phyloP scores from a whole-genome alignment of 345 rosid species.

The Anastatica hierochuntica region DNA sequence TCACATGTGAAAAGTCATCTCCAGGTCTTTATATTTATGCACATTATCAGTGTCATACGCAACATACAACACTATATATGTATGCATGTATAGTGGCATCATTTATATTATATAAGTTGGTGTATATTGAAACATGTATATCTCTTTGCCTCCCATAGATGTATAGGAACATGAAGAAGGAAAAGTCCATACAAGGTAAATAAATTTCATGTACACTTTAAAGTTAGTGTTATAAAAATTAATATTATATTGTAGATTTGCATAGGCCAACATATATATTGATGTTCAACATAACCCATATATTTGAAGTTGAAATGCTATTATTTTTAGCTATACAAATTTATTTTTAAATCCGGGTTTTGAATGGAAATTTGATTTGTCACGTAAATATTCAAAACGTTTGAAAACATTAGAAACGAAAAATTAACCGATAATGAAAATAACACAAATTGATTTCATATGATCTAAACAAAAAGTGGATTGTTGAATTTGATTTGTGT shows the following conservation, averaged over 20 bases:
- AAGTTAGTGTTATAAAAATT: not conserved
- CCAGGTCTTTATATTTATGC: constrained; percentile 33
- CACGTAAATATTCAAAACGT: no score
- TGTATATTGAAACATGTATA: not conserved
- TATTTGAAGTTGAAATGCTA: no score
- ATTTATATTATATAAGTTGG: not conserved
- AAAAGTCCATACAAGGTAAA: constrained; percentile 26
- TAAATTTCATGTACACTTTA: not conserved
- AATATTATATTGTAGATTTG: not conserved
- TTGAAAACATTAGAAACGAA: no score
- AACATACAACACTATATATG: not conserved
- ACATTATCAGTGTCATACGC: not conserved
- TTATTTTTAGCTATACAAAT: no score
- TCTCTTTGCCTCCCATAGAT: constrained; percentile 4
- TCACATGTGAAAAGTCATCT: constrained; percentile 85
- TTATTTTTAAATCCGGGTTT: no score
- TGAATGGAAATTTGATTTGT: no score
- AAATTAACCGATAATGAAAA: no score
- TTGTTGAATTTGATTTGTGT: no score
- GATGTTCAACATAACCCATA: no score
- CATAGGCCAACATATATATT: not conserved
- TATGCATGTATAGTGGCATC: not conserved
- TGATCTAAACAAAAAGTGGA: no score
- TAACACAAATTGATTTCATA: no score
- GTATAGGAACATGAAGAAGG: constrained; percentile 26